Base-by-base conservation (phyloP, 2,329 filamentous ascomycete species). In the Aspergillus texensis region DNA sequence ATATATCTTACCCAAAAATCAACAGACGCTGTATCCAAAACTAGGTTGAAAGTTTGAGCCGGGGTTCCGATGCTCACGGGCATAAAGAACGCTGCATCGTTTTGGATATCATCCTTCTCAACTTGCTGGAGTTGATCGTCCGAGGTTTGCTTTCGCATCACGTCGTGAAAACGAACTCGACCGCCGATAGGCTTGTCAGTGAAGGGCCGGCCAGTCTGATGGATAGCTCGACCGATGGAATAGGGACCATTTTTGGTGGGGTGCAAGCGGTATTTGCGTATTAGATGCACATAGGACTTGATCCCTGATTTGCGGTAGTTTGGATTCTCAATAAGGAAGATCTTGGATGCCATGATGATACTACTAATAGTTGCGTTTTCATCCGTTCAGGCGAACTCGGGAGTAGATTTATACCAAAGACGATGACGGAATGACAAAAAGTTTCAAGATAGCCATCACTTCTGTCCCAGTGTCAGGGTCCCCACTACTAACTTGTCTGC, bases 21-120 rank as follows among this genome's bases (percentile, higher is more conserved):
- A 24, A 88, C 84, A 12, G 88, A 90, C 24, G 89, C 89, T 45
- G 89, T 91, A 73, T 92, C 90, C 65, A 92, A 91, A 71, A 91
- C 85, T 16, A 91, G 75, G 66, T 82, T 83, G 50, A 89, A 68
- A 53, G 78, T 86, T 78, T 92, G 89, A 1, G 82, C 76, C 19
- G 89, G 89, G 1, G 85, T 89, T 32, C 90, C 90, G 64, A 92
- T 88, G 16, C 78, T 72, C 30, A 92, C 85, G 34, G 85, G 82
- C 55, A 85, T 88, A 26, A 91, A 83, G 72, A 91, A 91, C 77
- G 86, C 77, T 6, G 85, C 79, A 66, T 92, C 89, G 68, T 90
- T 89, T 76, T 91, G 87, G 60, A 87, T 82, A 72, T 92, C 89
- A 28, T 90, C 83, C 6, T 86, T 85, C 6, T 82, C 79, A 32